Base-by-base conservation (phyloP, 495 filamentous ascomycete genomes). In the Gamarada debralockiae region DNA sequence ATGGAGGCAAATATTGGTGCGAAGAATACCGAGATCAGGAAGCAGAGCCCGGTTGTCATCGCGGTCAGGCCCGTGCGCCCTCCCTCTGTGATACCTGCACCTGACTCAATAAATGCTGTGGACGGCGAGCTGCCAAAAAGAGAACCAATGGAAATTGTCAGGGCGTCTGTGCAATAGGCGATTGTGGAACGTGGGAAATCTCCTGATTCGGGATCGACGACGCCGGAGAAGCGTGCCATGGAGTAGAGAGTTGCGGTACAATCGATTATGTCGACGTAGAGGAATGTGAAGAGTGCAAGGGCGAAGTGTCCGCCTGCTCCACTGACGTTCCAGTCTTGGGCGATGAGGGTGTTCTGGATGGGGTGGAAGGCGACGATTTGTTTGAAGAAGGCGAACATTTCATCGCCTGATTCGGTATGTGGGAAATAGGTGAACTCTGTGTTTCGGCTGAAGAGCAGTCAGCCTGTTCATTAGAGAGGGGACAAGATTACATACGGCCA, bases 1-100 rank as follows among this genome's bases (percentile, higher is more conserved):
- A 92, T 89, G 1, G 84, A 88, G 24, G 88, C 86, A 55, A 92
- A 86, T 23, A 93, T 85, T 0, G 89, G 89, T 0, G 87, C 86
- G 63, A 93, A 89, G 74, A 93, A 91, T 25, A 91, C 73, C 21
- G 85, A 77, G 58, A 89, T 72, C 55, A 93, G 79, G 71, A 93
- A 93, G 61, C 84, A 87, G 44, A 85, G 43, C 3, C 89, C 89
- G 0, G 86, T 81, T 33, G 79, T 75, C 51, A 87, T 82, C 2
- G 88, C 85, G 5, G 89, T 91, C 17, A 93, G 70, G 7, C 89
- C 89, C 0, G 88, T 92, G 45, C 81, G 80, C 0, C 87, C 88
- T 10, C 89, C 89, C 67, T 91, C 87, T 0, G 86, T 84, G 60
- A 92, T 90, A 40, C 89, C 89, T 6, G 88, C 86, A 49, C 87